A percentile compares a stretch with the other conserved stretches of the same genome.
Conservation (phyloP, 1,284 basidiomycete genomes). For the Ganoderma resinaceum region DNA sequence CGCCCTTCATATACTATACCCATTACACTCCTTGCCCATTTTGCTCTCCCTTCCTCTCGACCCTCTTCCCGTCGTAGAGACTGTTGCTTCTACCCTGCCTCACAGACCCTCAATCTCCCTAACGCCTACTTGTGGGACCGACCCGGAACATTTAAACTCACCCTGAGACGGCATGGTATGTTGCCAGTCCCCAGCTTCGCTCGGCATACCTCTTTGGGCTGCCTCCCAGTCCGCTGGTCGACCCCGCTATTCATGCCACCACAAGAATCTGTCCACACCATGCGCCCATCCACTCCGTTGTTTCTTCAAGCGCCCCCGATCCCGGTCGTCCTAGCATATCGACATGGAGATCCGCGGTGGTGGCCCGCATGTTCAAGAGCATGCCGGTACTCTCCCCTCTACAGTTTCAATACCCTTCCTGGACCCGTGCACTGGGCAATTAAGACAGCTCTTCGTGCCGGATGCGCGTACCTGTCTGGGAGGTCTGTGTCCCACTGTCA, state of each 20-base stretch:
- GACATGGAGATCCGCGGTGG: not conserved
- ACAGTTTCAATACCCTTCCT: not conserved
- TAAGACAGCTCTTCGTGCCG: not conserved
- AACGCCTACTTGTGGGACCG: not conserved
- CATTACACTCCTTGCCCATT: not conserved
- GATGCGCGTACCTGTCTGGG: not conserved
- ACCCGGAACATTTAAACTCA: not conserved
- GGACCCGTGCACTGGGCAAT: not conserved
- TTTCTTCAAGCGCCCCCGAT: not conserved
- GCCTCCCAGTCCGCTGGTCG: not conserved
- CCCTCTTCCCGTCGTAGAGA: not conserved
- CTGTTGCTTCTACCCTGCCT: not conserved
- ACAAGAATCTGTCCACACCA: not conserved
- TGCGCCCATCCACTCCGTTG: not conserved
- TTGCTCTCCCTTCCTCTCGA: not conserved
- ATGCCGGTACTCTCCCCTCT: not conserved
- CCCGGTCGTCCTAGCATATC: not conserved
- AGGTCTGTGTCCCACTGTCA: not conserved
- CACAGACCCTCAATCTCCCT: not conserved
- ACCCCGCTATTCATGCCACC: not conserved
- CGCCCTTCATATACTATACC: not conserved
- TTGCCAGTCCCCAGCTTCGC: not conserved
- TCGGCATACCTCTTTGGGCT: not conserved
- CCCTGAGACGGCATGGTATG: not conserved
- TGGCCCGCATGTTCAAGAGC: not conserved